phyloP scores from a whole-genome alignment of 306 rosid genomes.

The Fagus crenata region DNA sequence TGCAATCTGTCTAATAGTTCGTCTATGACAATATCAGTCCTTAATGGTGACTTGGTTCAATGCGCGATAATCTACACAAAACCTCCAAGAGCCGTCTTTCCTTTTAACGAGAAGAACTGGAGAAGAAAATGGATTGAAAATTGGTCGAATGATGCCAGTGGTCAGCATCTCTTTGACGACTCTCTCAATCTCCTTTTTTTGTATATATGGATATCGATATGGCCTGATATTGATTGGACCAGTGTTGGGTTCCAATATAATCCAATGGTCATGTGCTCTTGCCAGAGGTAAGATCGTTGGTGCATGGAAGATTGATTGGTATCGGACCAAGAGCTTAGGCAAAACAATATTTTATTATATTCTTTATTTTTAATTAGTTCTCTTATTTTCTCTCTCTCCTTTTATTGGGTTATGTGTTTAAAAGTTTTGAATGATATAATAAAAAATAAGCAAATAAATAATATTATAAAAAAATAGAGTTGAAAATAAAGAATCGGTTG shows the following conservation, averaged over 20 bases:
- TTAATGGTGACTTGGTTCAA: not conserved
- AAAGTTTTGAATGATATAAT: too few relatives aligned
- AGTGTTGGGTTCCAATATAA: not conserved
- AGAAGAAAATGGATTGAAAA: not conserved
- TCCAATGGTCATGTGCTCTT: not conserved
- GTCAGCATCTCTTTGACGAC: not conserved
- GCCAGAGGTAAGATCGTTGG: not conserved
- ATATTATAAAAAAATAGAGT: too few relatives aligned
- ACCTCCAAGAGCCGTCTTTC: not conserved
- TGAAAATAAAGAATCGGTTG: too few relatives aligned
- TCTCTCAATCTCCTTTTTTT: not conserved
- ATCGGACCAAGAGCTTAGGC: too few relatives aligned
- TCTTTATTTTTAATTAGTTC: too few relatives aligned
- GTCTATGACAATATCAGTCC: not conserved
- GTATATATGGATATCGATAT: not conserved
- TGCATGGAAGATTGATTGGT: not conserved
- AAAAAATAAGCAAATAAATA: too few relatives aligned
- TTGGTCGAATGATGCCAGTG: accelerated
- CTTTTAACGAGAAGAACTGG: not conserved
- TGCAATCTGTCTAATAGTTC: not conserved
- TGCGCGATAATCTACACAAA: not conserved
- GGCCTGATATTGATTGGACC: not conserved
- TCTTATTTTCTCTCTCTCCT: too few relatives aligned
- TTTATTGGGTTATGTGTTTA: too few relatives aligned
- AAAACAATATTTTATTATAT: too few relatives aligned